Evolutionary conservation across 2,329 filamentous ascomycete species (phyloP), one percentile per base, ranked within the genome.

Genomic region (Scedosporium apiospermum): DNA sequence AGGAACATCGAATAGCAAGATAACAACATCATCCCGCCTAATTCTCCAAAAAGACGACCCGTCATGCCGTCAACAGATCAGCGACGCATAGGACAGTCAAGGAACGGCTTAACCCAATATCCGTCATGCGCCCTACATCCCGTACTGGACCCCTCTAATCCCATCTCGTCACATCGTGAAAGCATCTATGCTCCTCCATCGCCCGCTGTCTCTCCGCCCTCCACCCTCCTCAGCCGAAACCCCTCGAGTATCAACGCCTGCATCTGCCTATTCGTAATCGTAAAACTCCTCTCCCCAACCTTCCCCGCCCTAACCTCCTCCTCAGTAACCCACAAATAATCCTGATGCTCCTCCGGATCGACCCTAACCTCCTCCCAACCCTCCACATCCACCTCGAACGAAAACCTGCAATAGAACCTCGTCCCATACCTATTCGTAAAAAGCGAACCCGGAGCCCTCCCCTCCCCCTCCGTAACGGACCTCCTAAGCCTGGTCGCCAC

Each of bases 301-400:
- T 46, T 68, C 64, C 71, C 68, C 6, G n/a, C 64, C 64, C 59
- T 63, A 5, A 73, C 70, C 66, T 78, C 75, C 16, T 73, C 72
- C 69, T 76, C 73, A 0, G 70, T 69, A 9, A 72, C 76, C 76
- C 76, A 78, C 10, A 73, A 66, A 62, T 65, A 77, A 21, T 69
- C 71, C 68, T 74, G 71, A 65, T 78, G 76, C 70, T 78, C 76
- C n/a, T 73, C 69, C 2, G 74, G 72, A 63, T 78, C 75, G 46
- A 76, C 66, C 64, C 63, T 69, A 26, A 78, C 74, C 9, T 7
- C 16, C 6, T 66, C 65, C 10, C 46, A 64, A 1, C 42, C 64
- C 7, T 64, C 64, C 23, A 62, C 65, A 38, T 72, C 71, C 1
- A 75, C 70, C 69, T 75, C 72, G 34, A 78, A 78, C 9, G 68